Conservation (phyloP, 139 green algal genomes). For the Microglena sp. region DNA sequence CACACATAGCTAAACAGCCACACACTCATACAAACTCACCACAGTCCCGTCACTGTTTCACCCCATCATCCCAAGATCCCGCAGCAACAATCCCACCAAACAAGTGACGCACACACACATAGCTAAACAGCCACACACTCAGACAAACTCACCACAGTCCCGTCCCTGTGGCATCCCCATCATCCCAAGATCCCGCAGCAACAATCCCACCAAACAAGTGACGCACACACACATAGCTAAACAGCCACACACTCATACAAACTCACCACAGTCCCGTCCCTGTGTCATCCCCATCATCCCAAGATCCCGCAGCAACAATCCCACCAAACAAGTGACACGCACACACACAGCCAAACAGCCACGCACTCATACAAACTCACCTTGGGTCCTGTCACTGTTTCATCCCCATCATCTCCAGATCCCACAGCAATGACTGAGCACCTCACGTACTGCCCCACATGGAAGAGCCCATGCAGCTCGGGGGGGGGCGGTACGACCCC, state of each 20-base stretch:
- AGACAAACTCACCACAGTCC: no score
- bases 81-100: no score
- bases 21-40: no score
- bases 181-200: background rate
- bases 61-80: background rate
- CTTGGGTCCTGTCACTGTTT: background rate
- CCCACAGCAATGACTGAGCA: conserved; percentile 36
- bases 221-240: background rate
- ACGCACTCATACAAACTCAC: background rate
- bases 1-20: no score
- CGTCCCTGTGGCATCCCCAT: background rate
- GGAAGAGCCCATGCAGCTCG: conserved; percentile 38
- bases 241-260: background rate
- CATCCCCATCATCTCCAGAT: conserved; percentile 5
- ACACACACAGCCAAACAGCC: background rate
- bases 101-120: no score
- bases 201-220: background rate
- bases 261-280: conserved; percentile 2
- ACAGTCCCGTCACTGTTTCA: background rate
- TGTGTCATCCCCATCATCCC: no score
- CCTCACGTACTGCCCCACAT: conserved; percentile 69
- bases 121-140: no score
- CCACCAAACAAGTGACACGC: background rate
- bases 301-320: background rate
- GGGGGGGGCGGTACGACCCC: no score